phyloP scores from a whole-genome alignment of 148 eudicot genomes.

The Polygonum aviculare region DNA sequence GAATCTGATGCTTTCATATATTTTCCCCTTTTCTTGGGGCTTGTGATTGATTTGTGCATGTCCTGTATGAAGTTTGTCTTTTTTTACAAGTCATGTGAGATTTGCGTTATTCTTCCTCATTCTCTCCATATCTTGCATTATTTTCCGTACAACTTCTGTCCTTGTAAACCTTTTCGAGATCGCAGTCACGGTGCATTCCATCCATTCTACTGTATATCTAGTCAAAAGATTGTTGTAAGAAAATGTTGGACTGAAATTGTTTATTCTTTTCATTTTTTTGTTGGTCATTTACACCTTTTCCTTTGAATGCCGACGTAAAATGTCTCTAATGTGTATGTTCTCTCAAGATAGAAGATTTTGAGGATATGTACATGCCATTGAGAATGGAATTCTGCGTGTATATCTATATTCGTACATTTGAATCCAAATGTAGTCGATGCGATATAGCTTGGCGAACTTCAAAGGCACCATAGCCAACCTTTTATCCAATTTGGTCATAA shows the following conservation, averaged over 20 bases:
- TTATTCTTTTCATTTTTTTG: constrained; percentile 8
- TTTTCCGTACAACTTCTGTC: neutral
- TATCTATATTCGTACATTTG: neutral
- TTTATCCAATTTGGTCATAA: no score
- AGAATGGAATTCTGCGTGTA: neutral
- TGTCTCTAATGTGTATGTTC: neutral
- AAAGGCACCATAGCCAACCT: no score
- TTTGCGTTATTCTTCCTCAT: constrained; percentile 14
- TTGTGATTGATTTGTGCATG: constrained; percentile 26
- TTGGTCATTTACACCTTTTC: neutral
- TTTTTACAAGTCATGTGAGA: constrained; percentile 12
- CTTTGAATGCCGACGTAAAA: neutral
- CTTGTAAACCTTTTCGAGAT: constrained; percentile 6
- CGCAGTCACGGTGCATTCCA: neutral
- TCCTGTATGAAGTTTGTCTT: constrained; percentile 12
- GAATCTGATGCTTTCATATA: constrained; percentile 1
- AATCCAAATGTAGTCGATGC: no score
- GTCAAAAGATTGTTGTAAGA: neutral
- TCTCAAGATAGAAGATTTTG: neutral
- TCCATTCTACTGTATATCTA: constrained; percentile 10
- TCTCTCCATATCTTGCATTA: neutral
- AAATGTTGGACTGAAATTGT: neutral
- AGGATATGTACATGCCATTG: neutral
- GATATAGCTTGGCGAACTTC: no score
- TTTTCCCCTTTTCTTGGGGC: constrained; percentile 1